Conservation (phyloP, 1,284 basidiomycete genomes). For the Boletus calvinii region DNA sequence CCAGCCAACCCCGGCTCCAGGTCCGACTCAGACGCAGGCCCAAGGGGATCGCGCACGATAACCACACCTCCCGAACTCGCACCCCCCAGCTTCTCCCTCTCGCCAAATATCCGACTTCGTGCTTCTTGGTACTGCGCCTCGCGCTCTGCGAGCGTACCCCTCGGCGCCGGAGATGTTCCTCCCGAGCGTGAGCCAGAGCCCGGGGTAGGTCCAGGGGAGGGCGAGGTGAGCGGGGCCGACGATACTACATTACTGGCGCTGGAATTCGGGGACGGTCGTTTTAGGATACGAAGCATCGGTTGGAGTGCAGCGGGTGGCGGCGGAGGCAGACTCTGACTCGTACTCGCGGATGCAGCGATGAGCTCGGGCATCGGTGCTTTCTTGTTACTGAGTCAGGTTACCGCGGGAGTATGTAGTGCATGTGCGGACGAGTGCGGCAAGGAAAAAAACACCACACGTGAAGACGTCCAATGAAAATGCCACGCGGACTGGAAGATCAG, state of each 20-base stretch:
- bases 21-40: slow-evolving; percentile 18
- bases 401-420: neutral
- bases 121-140: slow-evolving; percentile 36
- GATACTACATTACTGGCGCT: neutral
- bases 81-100: slow-evolving; percentile 2
- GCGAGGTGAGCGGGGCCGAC: neutral
- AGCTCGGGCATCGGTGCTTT: slow-evolving; percentile 48
- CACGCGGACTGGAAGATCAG: slow-evolving; percentile 15
- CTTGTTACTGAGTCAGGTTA: slow-evolving; percentile 37
- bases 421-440: neutral
- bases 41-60: slow-evolving; percentile 29
- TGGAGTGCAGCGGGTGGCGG: slow-evolving; percentile 33
- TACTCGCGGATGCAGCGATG: slow-evolving; percentile 38
- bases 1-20: neutral
- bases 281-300: slow-evolving; percentile 30
- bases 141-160: slow-evolving; percentile 33
- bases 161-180: slow-evolving; percentile 18
- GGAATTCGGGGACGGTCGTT: slow-evolving; percentile 28
- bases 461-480: neutral
- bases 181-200: slow-evolving; percentile 4
- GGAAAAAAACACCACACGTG: neutral
- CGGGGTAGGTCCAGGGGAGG: slow-evolving; percentile 6
- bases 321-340: slow-evolving; percentile 18
- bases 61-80: slow-evolving; percentile 3
- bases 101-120: slow-evolving; percentile 31